Evolutionary conservation across 768 basidiomycete species (phyloP).

Genomic region (Asterophora parasitica): DNA sequence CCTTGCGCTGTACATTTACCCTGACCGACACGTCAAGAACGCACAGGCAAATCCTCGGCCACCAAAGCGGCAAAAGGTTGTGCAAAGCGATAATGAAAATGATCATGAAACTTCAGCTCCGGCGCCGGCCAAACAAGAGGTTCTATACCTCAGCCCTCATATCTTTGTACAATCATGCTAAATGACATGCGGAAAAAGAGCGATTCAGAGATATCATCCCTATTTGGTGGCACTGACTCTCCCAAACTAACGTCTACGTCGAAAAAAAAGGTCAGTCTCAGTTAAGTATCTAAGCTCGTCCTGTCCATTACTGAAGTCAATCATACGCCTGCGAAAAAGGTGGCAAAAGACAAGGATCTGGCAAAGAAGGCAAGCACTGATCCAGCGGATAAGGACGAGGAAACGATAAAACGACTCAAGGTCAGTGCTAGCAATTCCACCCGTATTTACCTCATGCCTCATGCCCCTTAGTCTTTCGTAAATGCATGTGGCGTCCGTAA

Average conservation of each 20-base stretch:
- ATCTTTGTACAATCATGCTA: too few relatives aligned
- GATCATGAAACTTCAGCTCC: neutral
- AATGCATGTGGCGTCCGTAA: slow-evolving; percentile 75
- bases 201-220: slow-evolving; percentile 57
- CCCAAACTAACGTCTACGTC: slow-evolving; percentile 31
- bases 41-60: neutral
- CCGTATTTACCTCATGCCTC: neutral
- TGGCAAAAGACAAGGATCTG: slow-evolving; percentile 25
- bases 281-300: neutral
- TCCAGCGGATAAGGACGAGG: slow-evolving; percentile 56
- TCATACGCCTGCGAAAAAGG: slow-evolving; percentile 21
- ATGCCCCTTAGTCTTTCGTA: slow-evolving; percentile 58
- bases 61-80: slow-evolving; percentile 13
- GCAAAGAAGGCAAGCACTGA: slow-evolving; percentile 23
- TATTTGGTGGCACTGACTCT: slow-evolving; percentile 57
- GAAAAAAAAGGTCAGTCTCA: slow-evolving; percentile 19
- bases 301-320: neutral
- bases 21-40: neutral
- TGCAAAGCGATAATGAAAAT: slow-evolving; percentile 5
- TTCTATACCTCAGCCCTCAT: neutral
- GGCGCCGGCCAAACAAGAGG: neutral
- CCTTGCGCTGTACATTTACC: too few relatives aligned
- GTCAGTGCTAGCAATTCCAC: slow-evolving; percentile 26
- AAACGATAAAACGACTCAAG: slow-evolving; percentile 71
- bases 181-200: too few relatives aligned